Evolutionary conservation across 805 yeast species (phyloP), one percentile per base, ranked within the genome.

Genomic region (Yarrowia alimentaria): DNA sequence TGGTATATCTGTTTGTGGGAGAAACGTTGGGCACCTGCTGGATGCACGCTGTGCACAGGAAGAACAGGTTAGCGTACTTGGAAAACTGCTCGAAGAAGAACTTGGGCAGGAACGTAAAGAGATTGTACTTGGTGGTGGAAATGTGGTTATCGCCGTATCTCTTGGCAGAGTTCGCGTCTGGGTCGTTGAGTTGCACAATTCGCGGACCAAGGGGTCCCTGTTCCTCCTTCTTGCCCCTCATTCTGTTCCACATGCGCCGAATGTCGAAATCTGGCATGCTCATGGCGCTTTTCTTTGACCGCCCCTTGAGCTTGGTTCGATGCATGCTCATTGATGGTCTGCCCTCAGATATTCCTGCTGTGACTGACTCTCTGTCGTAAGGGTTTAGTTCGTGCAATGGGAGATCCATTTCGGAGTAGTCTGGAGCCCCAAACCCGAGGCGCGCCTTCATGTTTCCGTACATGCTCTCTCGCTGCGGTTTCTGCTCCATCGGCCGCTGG

Each of bases 21-120:
- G 96, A 81, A 4, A 93, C 98, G 56, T 83, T 78, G 3, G 99
- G 99, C 10, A 93, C 98, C 66, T 93, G 99, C 70, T 93, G 99
- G 59, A 93, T 91, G 29, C 79, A 75, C 1, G 97, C 85, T 0
- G 99, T 93, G 70, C 87, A 86, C 48, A 93, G 70, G 66, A 93
- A 93, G 69, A 93, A 93, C 65, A 93, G 71, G 64, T 93, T 93
- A 9, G 99, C 97, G 64, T 93, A 94, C 67, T 91, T 93, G 55
- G 96, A 86, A 68, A 93, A 94, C 68, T 93, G 99, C 70, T 93
- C 99, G 60, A 89, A 88, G 56, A 93, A 68, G 63, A 93, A 93
- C 67, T 94, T 94, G 17, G 99, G 99, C 42, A 93, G 57, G 61
- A 93, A 93, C 0, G 99, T 94, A 18, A 93, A 95, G 54, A 81